A percentile compares a stretch with the other conserved stretches of the same genome.
Evolutionary conservation across 2,329 filamentous ascomycete species (phyloP).

Genomic region (Cladosporium sp.): DNA sequence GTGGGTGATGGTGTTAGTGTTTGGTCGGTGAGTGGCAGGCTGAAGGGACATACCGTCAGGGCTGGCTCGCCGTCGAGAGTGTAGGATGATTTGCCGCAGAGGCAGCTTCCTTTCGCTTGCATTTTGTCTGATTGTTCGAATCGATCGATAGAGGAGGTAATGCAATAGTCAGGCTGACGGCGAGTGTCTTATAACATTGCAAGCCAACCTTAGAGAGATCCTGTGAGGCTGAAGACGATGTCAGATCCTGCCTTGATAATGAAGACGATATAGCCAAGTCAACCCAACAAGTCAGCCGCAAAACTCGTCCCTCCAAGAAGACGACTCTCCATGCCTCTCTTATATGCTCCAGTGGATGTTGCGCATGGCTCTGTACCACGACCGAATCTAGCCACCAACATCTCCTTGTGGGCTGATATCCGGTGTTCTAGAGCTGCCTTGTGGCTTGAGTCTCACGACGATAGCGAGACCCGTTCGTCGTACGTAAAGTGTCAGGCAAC

Average conservation of each 20-base stretch:
- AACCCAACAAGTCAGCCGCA: not conserved
- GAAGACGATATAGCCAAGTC: not conserved
- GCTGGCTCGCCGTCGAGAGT: constrained; percentile 18
- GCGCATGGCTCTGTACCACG: not conserved
- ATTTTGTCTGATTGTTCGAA: constrained; percentile 27
- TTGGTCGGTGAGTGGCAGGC: not conserved
- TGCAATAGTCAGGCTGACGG: not conserved
- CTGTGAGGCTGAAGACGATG: not conserved
- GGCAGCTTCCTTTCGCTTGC: constrained; percentile 22
- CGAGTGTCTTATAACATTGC: not conserved
- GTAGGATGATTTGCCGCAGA: constrained; percentile 23
- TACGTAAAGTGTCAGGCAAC: not conserved
- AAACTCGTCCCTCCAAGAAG: not conserved
- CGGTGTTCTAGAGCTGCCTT: not conserved
- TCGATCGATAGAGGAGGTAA: not conserved
- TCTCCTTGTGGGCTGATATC: not conserved
- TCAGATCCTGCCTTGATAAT: not conserved
- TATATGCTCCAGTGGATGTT: not conserved
- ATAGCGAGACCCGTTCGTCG: not conserved
- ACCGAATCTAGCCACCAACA: not conserved
- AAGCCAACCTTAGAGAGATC: not conserved
- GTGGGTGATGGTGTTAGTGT: not conserved
- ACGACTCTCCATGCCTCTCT: not conserved
- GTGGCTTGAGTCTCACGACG: not conserved
- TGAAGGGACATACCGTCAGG: not conserved